Evolutionary conservation across 345 rosid species (phyloP).

Genomic region (Melaleuca alternifolia): DNA sequence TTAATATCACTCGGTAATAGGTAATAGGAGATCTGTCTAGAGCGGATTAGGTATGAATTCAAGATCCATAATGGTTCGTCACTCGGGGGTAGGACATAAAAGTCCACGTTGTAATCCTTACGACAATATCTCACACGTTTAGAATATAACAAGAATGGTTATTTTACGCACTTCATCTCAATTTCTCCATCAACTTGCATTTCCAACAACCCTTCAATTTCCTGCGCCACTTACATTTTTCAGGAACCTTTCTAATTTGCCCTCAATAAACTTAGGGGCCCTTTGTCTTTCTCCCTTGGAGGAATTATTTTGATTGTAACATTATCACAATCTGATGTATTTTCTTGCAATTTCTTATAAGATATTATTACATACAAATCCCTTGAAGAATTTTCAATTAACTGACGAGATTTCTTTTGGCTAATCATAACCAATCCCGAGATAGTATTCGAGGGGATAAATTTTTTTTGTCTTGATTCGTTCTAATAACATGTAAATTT

Average conservation of each 20-base stretch:
- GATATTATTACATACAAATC: no score
- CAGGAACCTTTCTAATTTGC: fast-evolving
- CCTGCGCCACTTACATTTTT: neutral
- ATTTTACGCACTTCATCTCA: neutral
- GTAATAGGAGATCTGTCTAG: neutral
- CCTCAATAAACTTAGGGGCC: neutral
- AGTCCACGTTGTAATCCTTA: neutral
- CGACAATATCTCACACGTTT: fast-evolving
- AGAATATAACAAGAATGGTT: neutral
- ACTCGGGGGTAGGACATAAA: neutral
- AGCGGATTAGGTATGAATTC: neutral
- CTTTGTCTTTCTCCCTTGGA: neutral
- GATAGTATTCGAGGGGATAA: neutral
- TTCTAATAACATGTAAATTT: no score
- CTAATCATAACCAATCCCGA: neutral
- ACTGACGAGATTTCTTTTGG: no score
- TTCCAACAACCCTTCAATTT: neutral
- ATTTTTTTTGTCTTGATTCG: neutral
- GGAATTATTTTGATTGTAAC: neutral
- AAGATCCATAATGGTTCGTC: neutral
- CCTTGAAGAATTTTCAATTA: no score
- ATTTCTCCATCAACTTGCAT: neutral
- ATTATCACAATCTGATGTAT: fast-evolving
- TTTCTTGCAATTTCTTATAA: no score
- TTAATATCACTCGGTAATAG: neutral